Percentiles rank a stretch among this genome's conserved stretches.
These are phyloP conservation scores for Magnolia kwangsiensis DNA, from an alignment of 164 flowering plant genomes.

Conservation along the genomic window DNA sequence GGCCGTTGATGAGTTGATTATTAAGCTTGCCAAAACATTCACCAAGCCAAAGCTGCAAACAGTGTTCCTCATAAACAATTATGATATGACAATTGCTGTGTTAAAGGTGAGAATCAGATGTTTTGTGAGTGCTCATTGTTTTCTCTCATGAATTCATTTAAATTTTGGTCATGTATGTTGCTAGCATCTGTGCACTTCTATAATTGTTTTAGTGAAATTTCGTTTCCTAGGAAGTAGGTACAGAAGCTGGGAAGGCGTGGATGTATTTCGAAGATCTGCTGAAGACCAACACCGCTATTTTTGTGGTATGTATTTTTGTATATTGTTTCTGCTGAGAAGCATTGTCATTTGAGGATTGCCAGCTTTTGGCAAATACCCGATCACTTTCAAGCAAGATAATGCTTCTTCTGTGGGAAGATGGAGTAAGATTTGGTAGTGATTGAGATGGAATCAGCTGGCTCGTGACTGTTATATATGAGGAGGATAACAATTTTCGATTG, in stretches of 20 bases:
- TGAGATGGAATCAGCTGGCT: too few relatives aligned
- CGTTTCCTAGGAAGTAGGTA: constrained; percentile 74
- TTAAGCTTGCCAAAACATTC: constrained; percentile 73
- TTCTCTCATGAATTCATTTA: neutral
- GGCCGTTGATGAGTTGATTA: constrained; percentile 90
- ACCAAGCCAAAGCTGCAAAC: constrained; percentile 69
- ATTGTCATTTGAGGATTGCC: neutral
- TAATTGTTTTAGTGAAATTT: constrained; percentile 2
- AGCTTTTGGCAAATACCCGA: neutral
- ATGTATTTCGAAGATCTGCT: constrained; percentile 86
- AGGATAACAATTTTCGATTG: too few relatives aligned
- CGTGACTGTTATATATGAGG: too few relatives aligned
- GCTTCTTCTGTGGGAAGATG: neutral
- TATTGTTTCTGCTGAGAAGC: neutral
- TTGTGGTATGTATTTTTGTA: constrained; percentile 53
- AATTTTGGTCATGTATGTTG: neutral
- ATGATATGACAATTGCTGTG: constrained; percentile 91
- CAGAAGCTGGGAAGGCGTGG: constrained; percentile 89
- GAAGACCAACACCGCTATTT: constrained; percentile 74
- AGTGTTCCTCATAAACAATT: constrained; percentile 93
- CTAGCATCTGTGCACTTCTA: neutral
- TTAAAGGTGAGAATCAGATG: constrained; percentile 51
- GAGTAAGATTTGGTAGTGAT: neutral
- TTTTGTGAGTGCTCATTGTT: neutral
- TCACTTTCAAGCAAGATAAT: neutral